Evolutionary conservation across 2,329 filamentous ascomycete species (phyloP).

Genomic region (Cytospora piceicola): DNA sequence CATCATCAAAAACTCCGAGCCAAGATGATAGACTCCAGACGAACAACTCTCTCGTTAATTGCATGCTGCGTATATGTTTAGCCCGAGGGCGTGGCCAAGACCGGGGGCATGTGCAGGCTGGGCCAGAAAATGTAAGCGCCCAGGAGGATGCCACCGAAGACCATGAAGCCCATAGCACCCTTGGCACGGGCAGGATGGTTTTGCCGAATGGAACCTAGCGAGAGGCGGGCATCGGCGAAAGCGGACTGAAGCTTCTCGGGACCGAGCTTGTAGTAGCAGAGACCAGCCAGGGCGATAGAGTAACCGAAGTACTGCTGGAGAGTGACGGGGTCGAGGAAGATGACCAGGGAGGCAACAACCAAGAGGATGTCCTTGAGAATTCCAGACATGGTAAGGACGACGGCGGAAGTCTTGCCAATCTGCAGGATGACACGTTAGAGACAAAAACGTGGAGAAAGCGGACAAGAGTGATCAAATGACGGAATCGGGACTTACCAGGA

Average conservation of each 20-base stretch:
- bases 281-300: conserved; percentile 55
- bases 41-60: not conserved
- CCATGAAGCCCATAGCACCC: conserved; percentile 25
- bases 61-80: conserved; percentile 4
- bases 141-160: conserved; percentile 26
- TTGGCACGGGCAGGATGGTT: conserved; percentile 31
- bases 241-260: conserved; percentile 30
- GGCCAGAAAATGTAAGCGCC: conserved; percentile 30
- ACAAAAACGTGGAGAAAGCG: not conserved
- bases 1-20: conserved; percentile 21
- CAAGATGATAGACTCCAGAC: conserved; percentile 13
- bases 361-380: conserved; percentile 76
- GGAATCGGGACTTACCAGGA: conserved; percentile 62
- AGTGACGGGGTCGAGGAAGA: conserved; percentile 69
- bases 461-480: not conserved
- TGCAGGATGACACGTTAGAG: conserved; percentile 19
- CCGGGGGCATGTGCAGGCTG: conserved; percentile 26
- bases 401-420: conserved; percentile 75
- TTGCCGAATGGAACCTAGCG: conserved; percentile 27
- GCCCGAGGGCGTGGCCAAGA: conserved; percentile 21
- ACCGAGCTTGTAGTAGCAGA: conserved; percentile 38
- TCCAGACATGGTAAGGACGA: conserved; percentile 73
- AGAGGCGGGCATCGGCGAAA: conserved; percentile 28
- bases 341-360: conserved; percentile 67
- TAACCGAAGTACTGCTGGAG: conserved; percentile 71